A percentile compares a stretch with the other conserved stretches of the same genome.
These are phyloP conservation scores for Picocystis sp. DNA, from an alignment of 163 green algal species.

Conservation along the genomic window DNA sequence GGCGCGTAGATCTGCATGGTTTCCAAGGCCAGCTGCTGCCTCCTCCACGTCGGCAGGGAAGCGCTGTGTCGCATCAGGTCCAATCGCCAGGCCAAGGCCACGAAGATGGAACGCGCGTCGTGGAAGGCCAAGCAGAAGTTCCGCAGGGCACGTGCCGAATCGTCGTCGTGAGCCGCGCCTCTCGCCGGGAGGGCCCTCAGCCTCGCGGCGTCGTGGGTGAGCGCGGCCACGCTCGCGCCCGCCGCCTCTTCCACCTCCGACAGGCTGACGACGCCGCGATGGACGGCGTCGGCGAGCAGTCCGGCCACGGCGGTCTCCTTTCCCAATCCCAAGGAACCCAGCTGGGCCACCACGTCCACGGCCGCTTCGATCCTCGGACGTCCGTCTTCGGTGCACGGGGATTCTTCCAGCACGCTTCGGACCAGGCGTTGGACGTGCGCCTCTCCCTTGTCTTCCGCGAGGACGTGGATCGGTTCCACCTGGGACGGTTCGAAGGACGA, in stretches of 20 bases:
- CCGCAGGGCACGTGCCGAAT: constrained; percentile 38
- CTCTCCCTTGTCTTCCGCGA: too few species aligned
- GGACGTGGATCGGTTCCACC: too few species aligned
- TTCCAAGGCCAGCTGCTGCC: constrained; percentile 25
- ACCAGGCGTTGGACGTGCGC: too few species aligned
- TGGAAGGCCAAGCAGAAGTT: constrained; percentile 56
- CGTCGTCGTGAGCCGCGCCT: constrained; percentile 51
- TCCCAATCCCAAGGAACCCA: constrained; percentile 36
- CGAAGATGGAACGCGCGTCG: constrained; percentile 41
- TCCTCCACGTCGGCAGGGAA: constrained; percentile 15
- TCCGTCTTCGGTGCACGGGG: neutral
- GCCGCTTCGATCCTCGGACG: constrained; percentile 7
- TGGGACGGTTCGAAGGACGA: too few species aligned
- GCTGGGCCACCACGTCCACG: constrained; percentile 15
- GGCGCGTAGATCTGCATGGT: constrained; percentile 49
- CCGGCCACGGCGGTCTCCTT: constrained; percentile 41
- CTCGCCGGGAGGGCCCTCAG: constrained; percentile 33
- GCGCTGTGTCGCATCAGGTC: constrained; percentile 27
- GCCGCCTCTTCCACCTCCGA: constrained; percentile 17
- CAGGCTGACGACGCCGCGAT: constrained; percentile 14
- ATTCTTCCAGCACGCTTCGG: too few species aligned
- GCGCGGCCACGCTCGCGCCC: constrained; percentile 18
- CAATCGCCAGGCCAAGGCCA: constrained; percentile 47
- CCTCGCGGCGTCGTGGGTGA: constrained; percentile 31
- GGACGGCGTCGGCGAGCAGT: constrained; percentile 33